Base-by-base conservation (phyloP, 306 rosid genomes). In the Prunus armeniaca region DNA sequence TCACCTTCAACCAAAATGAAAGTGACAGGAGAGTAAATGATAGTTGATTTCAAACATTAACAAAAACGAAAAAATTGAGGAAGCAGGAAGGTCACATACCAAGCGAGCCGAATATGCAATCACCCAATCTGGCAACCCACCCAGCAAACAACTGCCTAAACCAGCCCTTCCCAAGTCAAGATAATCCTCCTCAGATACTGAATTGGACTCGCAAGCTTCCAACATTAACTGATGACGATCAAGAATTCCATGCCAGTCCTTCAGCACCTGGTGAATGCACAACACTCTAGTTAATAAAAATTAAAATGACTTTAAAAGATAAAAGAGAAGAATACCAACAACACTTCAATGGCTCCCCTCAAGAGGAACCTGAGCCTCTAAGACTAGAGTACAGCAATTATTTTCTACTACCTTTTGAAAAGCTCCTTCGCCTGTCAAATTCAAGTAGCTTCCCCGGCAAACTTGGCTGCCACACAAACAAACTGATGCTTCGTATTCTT, bases 401-500 rank as follows among this genome's bases (percentile, higher is more conserved):
- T 2, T 41, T 81, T 75, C 32, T 22, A 30, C 46, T 79, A 92
- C 97, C 92, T 92, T 92, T 71, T 84, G 89, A 82, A 92, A 96
- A 68, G 99, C 98, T 64, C 92, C 99, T 87, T 96, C 99, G 50
- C 98, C 99, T 6, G 98, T 91, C 84, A 96, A 88, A 87, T 96
- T 96, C 81, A 96, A 80, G 85, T 96, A 96, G 86, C 99, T 96
- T 38, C 99, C 99, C 50, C 99, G 88, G 82, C 99, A 96, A 69
- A 92, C 97, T 92, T 91, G 99, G 80, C 99, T 96, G 57, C 99
- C 99, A 84, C 99, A 96, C 84, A 96, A 87, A 87, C 99, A 96
- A 67, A 96, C 99, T 0, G 99, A 96, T 18, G 97, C 99, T 85
- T 92, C 98, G 69, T 96, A 96, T 83, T 96, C 99, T 79, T 96